Evolutionary conservation across 305 asterid species (phyloP).

Genomic region (Fraxinus dipetala): DNA sequence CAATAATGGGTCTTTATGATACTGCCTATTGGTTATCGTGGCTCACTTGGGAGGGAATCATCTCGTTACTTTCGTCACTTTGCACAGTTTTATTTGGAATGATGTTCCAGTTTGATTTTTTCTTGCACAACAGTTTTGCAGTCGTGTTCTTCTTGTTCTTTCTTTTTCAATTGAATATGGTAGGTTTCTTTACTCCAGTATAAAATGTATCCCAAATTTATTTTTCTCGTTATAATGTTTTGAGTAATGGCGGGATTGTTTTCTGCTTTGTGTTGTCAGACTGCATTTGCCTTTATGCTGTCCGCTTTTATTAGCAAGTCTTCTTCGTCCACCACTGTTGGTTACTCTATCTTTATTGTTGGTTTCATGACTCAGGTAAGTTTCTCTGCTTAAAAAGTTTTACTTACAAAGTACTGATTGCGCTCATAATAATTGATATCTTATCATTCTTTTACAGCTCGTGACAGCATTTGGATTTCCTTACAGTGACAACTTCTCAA

Average conservation of each 20-base stretch:
- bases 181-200: slow-evolving; percentile 30
- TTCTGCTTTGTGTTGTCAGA: slow-evolving; percentile 45
- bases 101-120: slow-evolving; percentile 72
- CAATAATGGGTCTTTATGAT: slow-evolving; percentile 93
- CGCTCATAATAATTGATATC: slow-evolving; percentile 25
- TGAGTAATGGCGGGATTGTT: slow-evolving; percentile 17
- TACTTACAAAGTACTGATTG: slow-evolving; percentile 15
- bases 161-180: slow-evolving; percentile 84
- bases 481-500: slow-evolving; percentile 38
- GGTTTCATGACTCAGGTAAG: slow-evolving; percentile 80
- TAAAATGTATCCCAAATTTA: slow-evolving; percentile 6
- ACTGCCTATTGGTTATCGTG: slow-evolving; percentile 80
- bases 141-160: slow-evolving; percentile 72
- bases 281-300: slow-evolving; percentile 72
- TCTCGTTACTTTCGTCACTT: slow-evolving; percentile 59
- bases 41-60: slow-evolving; percentile 78
- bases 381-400: slow-evolving; percentile 18
- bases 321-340: slow-evolving; percentile 72
- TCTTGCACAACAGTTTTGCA: slow-evolving; percentile 59
- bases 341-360: slow-evolving; percentile 61
- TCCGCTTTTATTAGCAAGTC: slow-evolving; percentile 84
- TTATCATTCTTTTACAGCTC: slow-evolving; percentile 41
- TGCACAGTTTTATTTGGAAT: slow-evolving; percentile 61
- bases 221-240: slow-evolving; percentile 13
- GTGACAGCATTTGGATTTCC: slow-evolving; percentile 62